phyloP scores from a whole-genome alignment of 257 asterid species.

The Fraxinus americana region DNA sequence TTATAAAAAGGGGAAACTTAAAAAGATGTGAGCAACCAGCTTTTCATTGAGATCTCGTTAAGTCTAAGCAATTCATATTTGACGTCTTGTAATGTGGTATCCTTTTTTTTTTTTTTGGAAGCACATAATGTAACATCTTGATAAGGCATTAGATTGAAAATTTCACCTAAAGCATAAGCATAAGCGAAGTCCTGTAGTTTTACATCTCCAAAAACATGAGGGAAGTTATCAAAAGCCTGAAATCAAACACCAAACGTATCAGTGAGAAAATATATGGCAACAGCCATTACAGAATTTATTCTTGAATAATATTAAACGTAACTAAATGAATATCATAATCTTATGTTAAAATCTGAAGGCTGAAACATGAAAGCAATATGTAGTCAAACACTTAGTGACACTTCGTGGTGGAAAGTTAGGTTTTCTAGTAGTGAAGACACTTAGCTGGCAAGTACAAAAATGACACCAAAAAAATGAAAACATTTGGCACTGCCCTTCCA shows the following conservation, averaged over 20 bases:
- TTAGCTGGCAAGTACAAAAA: background rate
- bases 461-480: background rate
- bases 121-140: background rate
- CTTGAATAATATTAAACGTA: background rate
- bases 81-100: background rate
- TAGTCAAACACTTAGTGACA: background rate
- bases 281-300: background rate
- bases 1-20: background rate
- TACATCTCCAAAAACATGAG: slow-evolving; percentile 36
- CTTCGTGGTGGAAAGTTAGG: background rate
- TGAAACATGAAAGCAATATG: background rate
- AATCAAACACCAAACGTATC: slow-evolving; percentile 12
- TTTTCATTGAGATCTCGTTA: background rate
- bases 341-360: background rate
- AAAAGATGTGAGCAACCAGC: background rate
- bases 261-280: background rate
- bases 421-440: background rate
- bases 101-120: too few species aligned
- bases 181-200: slow-evolving; percentile 56
- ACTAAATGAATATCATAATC: background rate
- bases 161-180: slow-evolving; percentile 63
- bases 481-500: background rate
- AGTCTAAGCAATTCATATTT: background rate
- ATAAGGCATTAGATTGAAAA: background rate
- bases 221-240: slow-evolving; percentile 50